phyloP scores from a whole-genome alignment of 768 basidiomycete genomes.

The Tremella mesenterica region DNA sequence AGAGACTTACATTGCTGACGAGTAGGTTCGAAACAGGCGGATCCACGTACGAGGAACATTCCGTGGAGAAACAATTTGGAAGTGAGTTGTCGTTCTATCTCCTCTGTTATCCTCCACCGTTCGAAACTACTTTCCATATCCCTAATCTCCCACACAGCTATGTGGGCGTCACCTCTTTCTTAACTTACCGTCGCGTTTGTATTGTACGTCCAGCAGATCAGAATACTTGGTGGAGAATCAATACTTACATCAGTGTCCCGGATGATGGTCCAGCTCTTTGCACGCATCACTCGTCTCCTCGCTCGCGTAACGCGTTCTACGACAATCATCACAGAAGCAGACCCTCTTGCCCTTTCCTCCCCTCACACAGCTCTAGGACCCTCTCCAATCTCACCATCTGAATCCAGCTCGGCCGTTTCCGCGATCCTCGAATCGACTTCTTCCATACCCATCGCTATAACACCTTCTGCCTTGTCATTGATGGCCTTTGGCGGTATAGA shows the following conservation, averaged over 20 bases:
- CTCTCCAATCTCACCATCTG: background rate
- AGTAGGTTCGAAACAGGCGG: slow-evolving; percentile 38
- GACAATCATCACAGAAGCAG: slow-evolving; percentile 18
- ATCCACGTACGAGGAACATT: slow-evolving; percentile 45
- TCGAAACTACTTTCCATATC: no score
- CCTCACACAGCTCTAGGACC: no score
- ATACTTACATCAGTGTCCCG: slow-evolving; percentile 27
- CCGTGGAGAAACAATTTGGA: slow-evolving; percentile 50
- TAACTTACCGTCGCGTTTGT: background rate
- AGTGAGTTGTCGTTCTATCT: no score
- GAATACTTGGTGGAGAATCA: no score
- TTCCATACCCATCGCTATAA: background rate
- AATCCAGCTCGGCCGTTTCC: slow-evolving; percentile 1
- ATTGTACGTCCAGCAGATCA: background rate
- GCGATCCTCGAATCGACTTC: background rate
- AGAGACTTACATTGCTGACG: background rate
- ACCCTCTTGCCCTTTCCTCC: no score
- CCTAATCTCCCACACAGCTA: no score
- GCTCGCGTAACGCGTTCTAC: slow-evolving; percentile 15
- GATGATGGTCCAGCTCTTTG: slow-evolving; percentile 39
- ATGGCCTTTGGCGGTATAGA: slow-evolving; percentile 1
- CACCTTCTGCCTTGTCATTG: background rate
- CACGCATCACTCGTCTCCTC: slow-evolving; percentile 29
- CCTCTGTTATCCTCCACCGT: no score
- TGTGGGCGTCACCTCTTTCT: no score